Evolutionary conservation across 495 filamentous ascomycete species (phyloP), one percentile per base, ranked within the genome.

Genomic region (Aspergillus ostianus): DNA sequence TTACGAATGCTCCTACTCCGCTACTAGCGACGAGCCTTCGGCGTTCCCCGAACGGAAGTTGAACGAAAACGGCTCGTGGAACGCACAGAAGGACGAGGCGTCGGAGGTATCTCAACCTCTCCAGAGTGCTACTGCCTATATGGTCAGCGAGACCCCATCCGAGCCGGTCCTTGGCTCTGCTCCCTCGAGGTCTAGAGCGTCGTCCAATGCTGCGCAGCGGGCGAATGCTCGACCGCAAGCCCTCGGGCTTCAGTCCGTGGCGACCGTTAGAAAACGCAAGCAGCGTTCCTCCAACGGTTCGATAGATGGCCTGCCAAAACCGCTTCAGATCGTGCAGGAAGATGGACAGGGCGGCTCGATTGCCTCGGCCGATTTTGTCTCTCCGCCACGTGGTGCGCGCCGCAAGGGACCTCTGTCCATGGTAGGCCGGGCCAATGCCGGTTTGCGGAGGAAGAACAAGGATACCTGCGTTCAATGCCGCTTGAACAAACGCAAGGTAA

Each of bases 381-480:
- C 74, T 17, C 76, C 76, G 13, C 77, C 77, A 10, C 72, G 77
- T 19, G 77, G 77, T 1, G 77, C 77, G 53, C 77, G 77, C 60
- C 74, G 77, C 45, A 80, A 80, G 67, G 77, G 77, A 15, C 77
- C 77, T 5, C 61, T 80, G 64, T 70, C 67, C 18, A 77, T 76
- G 72, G 73, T 73, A 21, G 77, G 77, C 19, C 61, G 77, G 49
- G 77, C 77, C 36, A 80, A 80, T 52, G 77, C 77, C 21, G 77
- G 77, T 18, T 50, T 78, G 64, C 71, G 77, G 47, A 68, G 77
- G 26, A 80, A 80, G 68, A 80, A 80, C 57, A 80, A 78, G 62
- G 77, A 80, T 53, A 80, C 77, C 23, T 80, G 77, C 67, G 77
- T 80, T 7, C 77, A 80, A 51, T 80, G 77, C 49, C 72, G 77